These are phyloP conservation scores for Candolleomyces efflorescens DNA, from an alignment of 768 basidiomycete species.

Conservation along the genomic window DNA sequence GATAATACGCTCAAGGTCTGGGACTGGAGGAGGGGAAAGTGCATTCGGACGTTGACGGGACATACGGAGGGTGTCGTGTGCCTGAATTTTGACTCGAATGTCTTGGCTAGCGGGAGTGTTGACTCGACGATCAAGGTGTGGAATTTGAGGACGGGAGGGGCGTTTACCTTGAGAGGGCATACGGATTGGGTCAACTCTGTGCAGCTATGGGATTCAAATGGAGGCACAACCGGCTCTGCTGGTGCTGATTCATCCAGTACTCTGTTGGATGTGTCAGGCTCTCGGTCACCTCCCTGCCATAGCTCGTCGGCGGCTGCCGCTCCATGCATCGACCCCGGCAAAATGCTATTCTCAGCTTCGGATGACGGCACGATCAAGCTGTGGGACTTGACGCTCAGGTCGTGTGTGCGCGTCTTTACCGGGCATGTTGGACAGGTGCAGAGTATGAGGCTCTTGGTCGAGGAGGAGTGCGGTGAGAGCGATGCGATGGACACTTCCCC, in stretches of 20 bases:
- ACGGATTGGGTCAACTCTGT: conserved; percentile 96
- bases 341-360: conserved; percentile 96
- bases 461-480: conserved; percentile 44
- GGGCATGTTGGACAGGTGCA: conserved; percentile 97
- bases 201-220: conserved; percentile 78
- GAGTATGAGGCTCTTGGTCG: conserved; percentile 73
- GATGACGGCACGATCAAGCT: conserved; percentile 92
- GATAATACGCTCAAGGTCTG: conserved; percentile 93
- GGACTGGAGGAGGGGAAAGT: conserved; percentile 91
- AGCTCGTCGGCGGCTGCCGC: conserved; percentile 22
- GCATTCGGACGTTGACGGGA: conserved; percentile 82
- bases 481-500: neutral
- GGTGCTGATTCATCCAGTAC: conserved; percentile 25
- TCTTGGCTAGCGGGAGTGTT: conserved; percentile 89
- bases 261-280: conserved; percentile 32
- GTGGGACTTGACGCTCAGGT: conserved; percentile 83
- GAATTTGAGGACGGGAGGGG: conserved; percentile 89
- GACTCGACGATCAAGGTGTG: conserved; percentile 95
- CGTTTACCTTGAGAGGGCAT: conserved; percentile 91
- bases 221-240: conserved; percentile 22
- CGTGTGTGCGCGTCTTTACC: conserved; percentile 77
- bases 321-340: conserved; percentile 63
- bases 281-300: conserved; percentile 17
- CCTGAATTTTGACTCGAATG: conserved; percentile 86
- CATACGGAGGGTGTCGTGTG: conserved; percentile 91